Conservation (phyloP, 2,329 filamentous ascomycete genomes). For the Elsinoe necatrix region DNA sequence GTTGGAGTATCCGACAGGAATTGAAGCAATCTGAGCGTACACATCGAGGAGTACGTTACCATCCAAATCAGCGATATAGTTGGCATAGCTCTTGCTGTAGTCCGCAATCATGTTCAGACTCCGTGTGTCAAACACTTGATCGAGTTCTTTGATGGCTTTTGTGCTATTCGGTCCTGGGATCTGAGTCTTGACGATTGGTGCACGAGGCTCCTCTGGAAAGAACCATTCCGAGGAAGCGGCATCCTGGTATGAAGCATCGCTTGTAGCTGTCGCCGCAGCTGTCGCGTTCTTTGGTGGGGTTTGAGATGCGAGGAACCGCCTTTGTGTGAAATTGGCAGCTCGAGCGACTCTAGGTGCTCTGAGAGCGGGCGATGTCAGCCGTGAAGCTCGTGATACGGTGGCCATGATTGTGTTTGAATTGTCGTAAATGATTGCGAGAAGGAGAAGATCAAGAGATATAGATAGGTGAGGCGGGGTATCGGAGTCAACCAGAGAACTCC, state of each 20-base stretch:
- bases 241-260: background rate
- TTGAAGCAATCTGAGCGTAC: constrained; percentile 85
- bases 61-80: constrained; percentile 66
- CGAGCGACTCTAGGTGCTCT: background rate
- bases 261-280: constrained; percentile 1
- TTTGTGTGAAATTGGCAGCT: background rate
- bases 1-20: constrained; percentile 86
- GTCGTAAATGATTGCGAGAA: background rate
- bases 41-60: constrained; percentile 63
- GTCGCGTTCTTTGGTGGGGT: constrained; percentile 8
- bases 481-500: no score
- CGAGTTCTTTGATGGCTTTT: constrained; percentile 57
- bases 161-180: constrained; percentile 69
- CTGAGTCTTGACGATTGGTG: constrained; percentile 43
- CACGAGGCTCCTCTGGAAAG: constrained; percentile 48
- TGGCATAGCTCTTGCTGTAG: constrained; percentile 62
- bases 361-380: background rate
- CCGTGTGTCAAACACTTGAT: constrained; percentile 72
- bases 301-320: constrained; percentile 7
- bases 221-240: constrained; percentile 26
- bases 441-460: background rate
- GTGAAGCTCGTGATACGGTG: background rate
- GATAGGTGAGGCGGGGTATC: background rate
- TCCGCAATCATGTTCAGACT: constrained; percentile 72
- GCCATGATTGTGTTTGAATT: background rate